A percentile compares a stretch with the other conserved stretches of the same genome.
Conservation (phyloP, 192 early-diverging fungal genomes). For the Radiomyces spectabilis region DNA sequence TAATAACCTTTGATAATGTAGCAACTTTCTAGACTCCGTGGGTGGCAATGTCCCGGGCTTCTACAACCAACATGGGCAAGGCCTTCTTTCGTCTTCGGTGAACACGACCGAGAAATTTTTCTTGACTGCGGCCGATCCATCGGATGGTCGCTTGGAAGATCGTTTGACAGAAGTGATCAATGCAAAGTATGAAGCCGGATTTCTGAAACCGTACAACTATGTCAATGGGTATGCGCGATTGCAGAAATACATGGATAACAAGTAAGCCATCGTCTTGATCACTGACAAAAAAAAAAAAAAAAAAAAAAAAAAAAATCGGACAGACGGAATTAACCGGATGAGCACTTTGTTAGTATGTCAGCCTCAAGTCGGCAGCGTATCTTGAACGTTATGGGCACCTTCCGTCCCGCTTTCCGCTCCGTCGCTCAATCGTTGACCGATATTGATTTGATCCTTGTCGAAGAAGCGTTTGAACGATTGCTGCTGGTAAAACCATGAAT, state of each 20-base stretch:
- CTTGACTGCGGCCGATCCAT: constrained; percentile 88
- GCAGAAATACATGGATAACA: constrained; percentile 84
- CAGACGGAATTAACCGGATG: no score
- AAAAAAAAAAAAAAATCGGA: no score
- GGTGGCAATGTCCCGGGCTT: constrained; percentile 26
- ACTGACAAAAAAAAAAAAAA: no score
- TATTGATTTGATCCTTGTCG: constrained; percentile 89
- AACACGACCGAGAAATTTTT: constrained; percentile 80
- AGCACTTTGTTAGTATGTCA: constrained; percentile 65
- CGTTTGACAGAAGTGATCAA: constrained; percentile 87
- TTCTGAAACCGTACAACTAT: constrained; percentile 95
- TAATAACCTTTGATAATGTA: no score
- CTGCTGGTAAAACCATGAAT: constrained; percentile 46
- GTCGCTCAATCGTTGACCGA: constrained; percentile 88
- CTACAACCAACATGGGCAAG: constrained; percentile 5
- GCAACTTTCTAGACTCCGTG: constrained; percentile 51
- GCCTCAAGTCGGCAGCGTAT: constrained; percentile 68
- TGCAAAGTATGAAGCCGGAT: constrained; percentile 93
- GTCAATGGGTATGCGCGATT: constrained; percentile 84
- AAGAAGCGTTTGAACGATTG: constrained; percentile 94
- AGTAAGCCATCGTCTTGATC: constrained; percentile 34
- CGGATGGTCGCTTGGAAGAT: constrained; percentile 80
- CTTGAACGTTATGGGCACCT: constrained; percentile 81
- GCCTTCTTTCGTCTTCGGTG: no score
- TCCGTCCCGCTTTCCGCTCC: constrained; percentile 84